Conservation (phyloP, 2,329 filamentous ascomycete species). For the Spiromastix sp. region DNA sequence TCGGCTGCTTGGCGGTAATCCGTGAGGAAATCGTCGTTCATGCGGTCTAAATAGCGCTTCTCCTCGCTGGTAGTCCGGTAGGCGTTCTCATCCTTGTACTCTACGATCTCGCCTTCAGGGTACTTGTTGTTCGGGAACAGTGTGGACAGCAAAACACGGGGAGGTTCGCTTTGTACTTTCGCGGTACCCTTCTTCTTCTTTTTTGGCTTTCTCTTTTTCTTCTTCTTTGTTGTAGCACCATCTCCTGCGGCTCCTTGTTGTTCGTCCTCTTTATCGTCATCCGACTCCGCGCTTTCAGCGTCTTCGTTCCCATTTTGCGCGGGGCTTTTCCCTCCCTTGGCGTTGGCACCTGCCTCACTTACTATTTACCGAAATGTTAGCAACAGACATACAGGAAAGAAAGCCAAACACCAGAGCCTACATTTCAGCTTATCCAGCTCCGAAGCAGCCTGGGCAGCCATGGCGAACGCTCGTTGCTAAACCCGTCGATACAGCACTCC, state of each 20-base stretch:
- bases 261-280: slow-evolving; percentile 44
- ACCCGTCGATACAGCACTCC: no score
- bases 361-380: slow-evolving; percentile 6
- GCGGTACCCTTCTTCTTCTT: slow-evolving; percentile 54
- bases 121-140: slow-evolving; percentile 65
- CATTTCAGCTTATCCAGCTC: slow-evolving; percentile 32
- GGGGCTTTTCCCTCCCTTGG: slow-evolving; percentile 24
- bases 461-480: no score
- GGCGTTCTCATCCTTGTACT: slow-evolving; percentile 66
- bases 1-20: slow-evolving; percentile 82
- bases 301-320: slow-evolving; percentile 31
- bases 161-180: slow-evolving; percentile 66
- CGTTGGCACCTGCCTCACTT: slow-evolving; percentile 34
- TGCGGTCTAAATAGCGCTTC: slow-evolving; percentile 70
- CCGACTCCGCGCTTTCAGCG: slow-evolving; percentile 44
- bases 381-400: not conserved
- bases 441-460: slow-evolving; percentile 33
- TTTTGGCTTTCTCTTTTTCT: slow-evolving; percentile 73
- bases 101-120: slow-evolving; percentile 66
- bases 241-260: slow-evolving; percentile 28
- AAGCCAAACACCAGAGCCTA: slow-evolving; percentile 15
- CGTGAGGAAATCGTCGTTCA: slow-evolving; percentile 66
- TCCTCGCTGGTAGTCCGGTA: slow-evolving; percentile 76
- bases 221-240: slow-evolving; percentile 45
- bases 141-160: slow-evolving; percentile 60